Percentiles rank a stretch among this genome's conserved stretches.
Evolutionary conservation across 2,329 filamentous ascomycete species (phyloP).

Genomic region (Balansia obtecta): DNA sequence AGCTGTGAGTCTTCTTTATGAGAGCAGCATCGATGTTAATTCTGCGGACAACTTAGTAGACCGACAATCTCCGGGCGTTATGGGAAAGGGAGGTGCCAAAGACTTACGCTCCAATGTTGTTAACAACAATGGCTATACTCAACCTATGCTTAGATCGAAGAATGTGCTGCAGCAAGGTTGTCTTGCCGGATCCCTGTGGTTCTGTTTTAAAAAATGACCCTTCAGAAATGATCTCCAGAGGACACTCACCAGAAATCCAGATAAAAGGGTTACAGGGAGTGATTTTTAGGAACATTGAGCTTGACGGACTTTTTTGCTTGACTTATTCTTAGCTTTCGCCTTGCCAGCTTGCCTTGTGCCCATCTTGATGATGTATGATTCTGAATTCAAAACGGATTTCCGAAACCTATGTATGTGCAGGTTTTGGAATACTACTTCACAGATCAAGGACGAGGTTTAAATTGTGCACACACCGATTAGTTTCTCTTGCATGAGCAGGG

Average conservation of each 20-base stretch:
- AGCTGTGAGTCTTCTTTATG: slow-evolving; percentile 40
- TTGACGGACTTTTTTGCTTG: slow-evolving; percentile 3
- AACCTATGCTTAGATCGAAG: slow-evolving; percentile 55
- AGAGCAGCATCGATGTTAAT: slow-evolving; percentile 55
- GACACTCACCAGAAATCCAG: slow-evolving; percentile 19
- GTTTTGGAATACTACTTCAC: background rate
- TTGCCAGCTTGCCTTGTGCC: background rate
- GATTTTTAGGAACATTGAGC: slow-evolving; percentile 10
- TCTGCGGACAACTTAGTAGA: slow-evolving; percentile 16
- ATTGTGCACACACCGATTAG: background rate
- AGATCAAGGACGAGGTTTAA: background rate
- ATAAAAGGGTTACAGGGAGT: slow-evolving; percentile 22
- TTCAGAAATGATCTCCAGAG: background rate
- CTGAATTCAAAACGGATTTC: no score
- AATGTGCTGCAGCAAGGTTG: slow-evolving; percentile 57
- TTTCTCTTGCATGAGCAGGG: background rate
- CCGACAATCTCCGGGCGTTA: fast-evolving
- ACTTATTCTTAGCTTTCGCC: background rate
- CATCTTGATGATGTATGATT: slow-evolving; percentile 1
- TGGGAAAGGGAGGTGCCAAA: background rate
- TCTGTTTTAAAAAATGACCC: background rate
- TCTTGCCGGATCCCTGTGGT: slow-evolving; percentile 53
- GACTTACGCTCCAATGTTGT: slow-evolving; percentile 51
- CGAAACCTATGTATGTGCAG: background rate
- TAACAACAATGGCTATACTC: slow-evolving; percentile 59